Evolutionary conservation across 306 rosid species (phyloP).

Genomic region (Quercus aquifolioides): DNA sequence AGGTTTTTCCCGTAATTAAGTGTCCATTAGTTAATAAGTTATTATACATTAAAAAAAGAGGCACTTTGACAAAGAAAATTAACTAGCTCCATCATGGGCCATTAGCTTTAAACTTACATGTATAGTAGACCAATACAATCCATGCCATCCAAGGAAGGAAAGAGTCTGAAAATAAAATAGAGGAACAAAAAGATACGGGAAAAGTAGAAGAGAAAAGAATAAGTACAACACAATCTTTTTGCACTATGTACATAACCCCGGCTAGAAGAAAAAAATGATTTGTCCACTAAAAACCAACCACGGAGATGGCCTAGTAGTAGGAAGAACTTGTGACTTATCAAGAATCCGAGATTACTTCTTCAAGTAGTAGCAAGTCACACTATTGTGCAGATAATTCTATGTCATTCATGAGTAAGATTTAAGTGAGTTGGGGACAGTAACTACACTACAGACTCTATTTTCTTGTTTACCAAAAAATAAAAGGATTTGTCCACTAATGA

Average conservation of each 20-base stretch:
- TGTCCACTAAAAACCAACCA: background rate
- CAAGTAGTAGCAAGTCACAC: no score
- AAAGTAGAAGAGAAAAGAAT: background rate
- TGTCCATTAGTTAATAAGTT: background rate
- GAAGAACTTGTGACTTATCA: no score
- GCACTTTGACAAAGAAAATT: no score
- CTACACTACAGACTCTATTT: no score
- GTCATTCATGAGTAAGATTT: no score
- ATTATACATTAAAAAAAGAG: no score
- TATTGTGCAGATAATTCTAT: no score
- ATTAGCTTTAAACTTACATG: background rate
- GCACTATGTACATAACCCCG: background rate
- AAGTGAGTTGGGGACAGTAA: no score
- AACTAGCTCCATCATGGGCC: background rate
- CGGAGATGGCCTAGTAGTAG: no score
- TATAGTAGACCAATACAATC: background rate
- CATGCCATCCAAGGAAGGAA: background rate
- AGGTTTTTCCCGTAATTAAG: background rate
- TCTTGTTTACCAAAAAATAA: no score
- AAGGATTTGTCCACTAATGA: conserved; percentile 8
- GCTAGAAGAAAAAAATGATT: background rate
- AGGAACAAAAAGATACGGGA: background rate
- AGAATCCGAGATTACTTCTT: no score
- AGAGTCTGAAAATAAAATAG: background rate
- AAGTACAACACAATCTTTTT: background rate